phyloP scores from a whole-genome alignment of 129 eudicot species.

The Calendula officinalis region DNA sequence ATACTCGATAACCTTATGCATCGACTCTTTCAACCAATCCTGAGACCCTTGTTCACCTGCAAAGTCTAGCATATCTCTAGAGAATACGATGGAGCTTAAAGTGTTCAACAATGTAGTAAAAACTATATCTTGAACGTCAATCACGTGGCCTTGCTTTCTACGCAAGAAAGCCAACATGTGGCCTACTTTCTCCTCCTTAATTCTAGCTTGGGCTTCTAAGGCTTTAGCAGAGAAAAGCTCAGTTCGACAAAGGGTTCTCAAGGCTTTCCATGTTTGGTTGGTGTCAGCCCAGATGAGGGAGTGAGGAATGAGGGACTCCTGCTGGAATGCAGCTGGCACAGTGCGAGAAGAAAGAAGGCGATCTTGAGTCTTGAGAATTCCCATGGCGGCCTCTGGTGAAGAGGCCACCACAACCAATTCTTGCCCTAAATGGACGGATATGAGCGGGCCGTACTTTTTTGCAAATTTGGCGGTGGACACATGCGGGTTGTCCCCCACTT shows the following conservation, averaged over 20 bases:
- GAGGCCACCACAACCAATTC: slow-evolving; percentile 26
- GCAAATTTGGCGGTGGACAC: slow-evolving; percentile 15
- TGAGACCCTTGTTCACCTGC: too few species aligned
- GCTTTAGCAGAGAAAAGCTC: too few species aligned
- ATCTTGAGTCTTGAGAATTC: slow-evolving; percentile 29
- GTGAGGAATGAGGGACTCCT: background rate
- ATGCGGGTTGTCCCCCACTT: slow-evolving; percentile 20
- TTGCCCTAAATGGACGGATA: slow-evolving; percentile 20
- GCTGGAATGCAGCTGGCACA: slow-evolving; percentile 6
- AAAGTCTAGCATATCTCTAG: too few species aligned
- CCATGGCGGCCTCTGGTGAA: slow-evolving; percentile 26
- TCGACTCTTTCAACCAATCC: too few species aligned
- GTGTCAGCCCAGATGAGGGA: background rate
- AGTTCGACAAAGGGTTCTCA: background rate
- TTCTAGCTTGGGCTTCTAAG: slow-evolving; percentile 3
- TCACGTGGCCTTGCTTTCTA: too few species aligned
- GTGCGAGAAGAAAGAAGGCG: slow-evolving; percentile 16
- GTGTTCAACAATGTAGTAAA: too few species aligned
- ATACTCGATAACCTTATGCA: too few species aligned
- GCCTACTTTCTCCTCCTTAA: slow-evolving; percentile 14
- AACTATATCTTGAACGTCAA: too few species aligned
- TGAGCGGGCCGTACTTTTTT: slow-evolving; percentile 21
- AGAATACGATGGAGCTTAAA: too few species aligned
- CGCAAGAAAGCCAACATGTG: background rate
- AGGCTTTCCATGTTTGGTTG: too few species aligned